These are phyloP conservation scores for Apophysomyces variabilis DNA, from an alignment of 371 early-diverging fungal species.

Conservation along the genomic window DNA sequence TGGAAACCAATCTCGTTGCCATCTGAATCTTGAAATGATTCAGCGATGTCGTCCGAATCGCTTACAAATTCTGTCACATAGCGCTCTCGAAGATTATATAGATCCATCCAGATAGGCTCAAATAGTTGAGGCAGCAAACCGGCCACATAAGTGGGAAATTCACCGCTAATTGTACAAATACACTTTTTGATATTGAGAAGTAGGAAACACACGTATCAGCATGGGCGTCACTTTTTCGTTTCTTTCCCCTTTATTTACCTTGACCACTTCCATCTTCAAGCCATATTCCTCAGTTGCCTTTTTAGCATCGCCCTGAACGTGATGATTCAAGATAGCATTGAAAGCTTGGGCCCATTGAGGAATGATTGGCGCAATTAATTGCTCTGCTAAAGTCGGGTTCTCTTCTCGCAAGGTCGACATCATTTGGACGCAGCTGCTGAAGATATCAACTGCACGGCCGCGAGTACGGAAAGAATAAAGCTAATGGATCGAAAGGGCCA, in stretches of 20 bases:
- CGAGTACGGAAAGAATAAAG: slow-evolving; percentile 73
- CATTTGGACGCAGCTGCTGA: slow-evolving; percentile 85
- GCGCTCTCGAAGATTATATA: slow-evolving; percentile 55
- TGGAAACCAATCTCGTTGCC: slow-evolving; percentile 80
- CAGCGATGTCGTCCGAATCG: slow-evolving; percentile 58
- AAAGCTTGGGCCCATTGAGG: slow-evolving; percentile 82
- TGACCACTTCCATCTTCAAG: slow-evolving; percentile 74
- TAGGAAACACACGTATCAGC: neutral
- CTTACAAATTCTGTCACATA: slow-evolving; percentile 63
- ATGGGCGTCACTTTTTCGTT: neutral
- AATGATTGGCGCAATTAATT: slow-evolving; percentile 76
- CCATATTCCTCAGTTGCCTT: slow-evolving; percentile 64
- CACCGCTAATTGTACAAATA: slow-evolving; percentile 61
- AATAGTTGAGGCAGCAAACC: slow-evolving; percentile 55
- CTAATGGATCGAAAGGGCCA: slow-evolving; percentile 18
- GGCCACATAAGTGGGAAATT: slow-evolving; percentile 65
- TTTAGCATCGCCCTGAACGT: slow-evolving; percentile 50
- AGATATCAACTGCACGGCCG: slow-evolving; percentile 79
- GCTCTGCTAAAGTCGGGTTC: slow-evolving; percentile 69
- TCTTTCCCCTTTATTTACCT: slow-evolving; percentile 38
- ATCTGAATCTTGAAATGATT: slow-evolving; percentile 74
- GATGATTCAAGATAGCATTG: slow-evolving; percentile 62
- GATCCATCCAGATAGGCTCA: slow-evolving; percentile 71
- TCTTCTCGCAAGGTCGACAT: slow-evolving; percentile 77
- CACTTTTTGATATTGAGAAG: slow-evolving; percentile 37